Conservation (phyloP, 371 early-diverging fungal species). For the Sporodiniella umbellata region DNA sequence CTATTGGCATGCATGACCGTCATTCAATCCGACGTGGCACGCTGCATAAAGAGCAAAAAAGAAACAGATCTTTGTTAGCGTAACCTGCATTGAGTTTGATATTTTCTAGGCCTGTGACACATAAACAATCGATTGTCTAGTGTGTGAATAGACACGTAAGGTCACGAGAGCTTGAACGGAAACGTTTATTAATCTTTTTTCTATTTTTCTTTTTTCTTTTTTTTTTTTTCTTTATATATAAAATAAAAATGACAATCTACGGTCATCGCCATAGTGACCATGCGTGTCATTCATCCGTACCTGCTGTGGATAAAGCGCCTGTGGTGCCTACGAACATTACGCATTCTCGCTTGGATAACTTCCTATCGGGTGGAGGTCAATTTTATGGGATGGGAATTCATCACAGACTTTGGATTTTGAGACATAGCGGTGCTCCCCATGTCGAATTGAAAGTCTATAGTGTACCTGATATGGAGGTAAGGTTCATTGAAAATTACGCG, state of each 20-base stretch:
- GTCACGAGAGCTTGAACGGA: too few species aligned
- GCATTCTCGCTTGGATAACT: constrained; percentile 39
- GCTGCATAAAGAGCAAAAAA: too few species aligned
- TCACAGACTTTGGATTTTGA: constrained; percentile 27
- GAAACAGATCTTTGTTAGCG: too few species aligned
- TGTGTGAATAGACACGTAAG: too few species aligned
- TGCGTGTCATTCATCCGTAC: constrained; percentile 4
- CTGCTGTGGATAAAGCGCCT: constrained; percentile 35
- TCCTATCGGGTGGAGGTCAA: constrained; percentile 34
- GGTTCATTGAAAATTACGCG: background rate
- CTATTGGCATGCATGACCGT: too few species aligned
- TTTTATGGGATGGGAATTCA: constrained; percentile 48
- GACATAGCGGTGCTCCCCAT: constrained; percentile 32
- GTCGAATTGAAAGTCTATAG: constrained; percentile 57
- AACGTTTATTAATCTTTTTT: background rate
- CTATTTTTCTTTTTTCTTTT: constrained; percentile 4
- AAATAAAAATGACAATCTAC: constrained; percentile 16
- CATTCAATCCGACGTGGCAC: too few species aligned
- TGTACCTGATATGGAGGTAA: constrained; percentile 71
- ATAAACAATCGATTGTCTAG: too few species aligned
- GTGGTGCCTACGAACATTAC: constrained; percentile 37
- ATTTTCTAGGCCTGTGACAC: too few species aligned
- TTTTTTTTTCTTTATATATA: constrained; percentile 7
- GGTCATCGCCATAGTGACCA: constrained; percentile 23
- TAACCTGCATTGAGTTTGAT: too few species aligned